These are phyloP conservation scores for Rhodomyrtus psidioides DNA, from an alignment of 441 rosid species.

Conservation along the genomic window DNA sequence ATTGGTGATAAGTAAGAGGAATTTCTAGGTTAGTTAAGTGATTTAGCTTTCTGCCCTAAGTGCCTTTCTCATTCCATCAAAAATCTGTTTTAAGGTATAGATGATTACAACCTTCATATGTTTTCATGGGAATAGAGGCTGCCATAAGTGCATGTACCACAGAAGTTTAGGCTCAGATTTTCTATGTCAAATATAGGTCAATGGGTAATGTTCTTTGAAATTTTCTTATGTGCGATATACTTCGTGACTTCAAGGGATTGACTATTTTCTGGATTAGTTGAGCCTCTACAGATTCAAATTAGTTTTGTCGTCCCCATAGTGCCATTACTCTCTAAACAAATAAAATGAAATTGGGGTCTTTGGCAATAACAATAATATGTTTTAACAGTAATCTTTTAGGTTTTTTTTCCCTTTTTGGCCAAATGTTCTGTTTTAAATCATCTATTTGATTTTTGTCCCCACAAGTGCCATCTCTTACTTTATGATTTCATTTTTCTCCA, in stretches of 20 bases:
- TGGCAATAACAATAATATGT: neutral
- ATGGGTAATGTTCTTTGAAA: neutral
- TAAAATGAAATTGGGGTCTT: neutral
- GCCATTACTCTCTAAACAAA: neutral
- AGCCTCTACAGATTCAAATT: neutral
- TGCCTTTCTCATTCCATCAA: neutral
- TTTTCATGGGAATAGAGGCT: neutral
- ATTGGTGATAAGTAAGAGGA: neutral
- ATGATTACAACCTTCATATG: neutral
- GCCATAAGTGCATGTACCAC: neutral
- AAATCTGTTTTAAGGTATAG: neutral
- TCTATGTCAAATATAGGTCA: neutral
- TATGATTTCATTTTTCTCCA: constrained; percentile 9
- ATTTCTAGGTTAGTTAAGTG: neutral
- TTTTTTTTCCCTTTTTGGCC: neutral
- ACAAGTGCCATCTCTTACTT: neutral
- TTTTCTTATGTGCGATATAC: neutral
- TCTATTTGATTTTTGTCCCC: neutral
- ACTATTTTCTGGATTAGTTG: neutral
- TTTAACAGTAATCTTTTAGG: neutral
- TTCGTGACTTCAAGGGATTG: neutral
- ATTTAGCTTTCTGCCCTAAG: neutral
- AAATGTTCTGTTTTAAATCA: neutral
- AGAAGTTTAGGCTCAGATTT: neutral
- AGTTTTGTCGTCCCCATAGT: neutral